These are phyloP conservation scores for Nicotiana obtusifolia DNA, from an alignment of 257 asterid species.

Conservation along the genomic window DNA sequence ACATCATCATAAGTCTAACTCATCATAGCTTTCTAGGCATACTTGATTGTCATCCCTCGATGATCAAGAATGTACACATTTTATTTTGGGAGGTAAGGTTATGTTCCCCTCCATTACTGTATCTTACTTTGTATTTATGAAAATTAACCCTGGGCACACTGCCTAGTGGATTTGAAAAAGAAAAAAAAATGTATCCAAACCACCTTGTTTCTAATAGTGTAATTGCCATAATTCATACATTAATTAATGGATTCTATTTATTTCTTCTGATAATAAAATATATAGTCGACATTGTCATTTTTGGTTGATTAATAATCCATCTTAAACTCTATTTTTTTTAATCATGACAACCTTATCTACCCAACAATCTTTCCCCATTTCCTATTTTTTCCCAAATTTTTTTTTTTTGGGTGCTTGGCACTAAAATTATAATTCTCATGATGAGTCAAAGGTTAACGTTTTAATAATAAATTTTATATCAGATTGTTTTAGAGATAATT, in stretches of 20 bases:
- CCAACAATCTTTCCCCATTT: not conserved
- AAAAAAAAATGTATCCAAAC: not conserved
- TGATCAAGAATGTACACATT: too few relatives aligned
- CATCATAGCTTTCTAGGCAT: too few relatives aligned
- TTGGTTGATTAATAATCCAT: not conserved
- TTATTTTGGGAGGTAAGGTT: too few relatives aligned
- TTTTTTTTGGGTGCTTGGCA: not conserved
- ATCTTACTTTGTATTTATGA: too few relatives aligned
- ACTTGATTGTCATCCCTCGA: too few relatives aligned
- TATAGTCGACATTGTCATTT: not conserved
- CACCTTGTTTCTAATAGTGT: not conserved
- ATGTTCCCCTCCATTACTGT: too few relatives aligned
- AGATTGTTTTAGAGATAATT: too few relatives aligned
- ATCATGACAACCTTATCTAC: not conserved
- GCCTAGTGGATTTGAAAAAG: too few relatives aligned
- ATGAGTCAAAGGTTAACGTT: not conserved
- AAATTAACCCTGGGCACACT: too few relatives aligned
- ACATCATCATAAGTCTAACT: too few relatives aligned
- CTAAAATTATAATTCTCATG: not conserved
- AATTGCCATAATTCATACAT: not conserved
- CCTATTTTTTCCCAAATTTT: not conserved
- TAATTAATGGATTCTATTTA: not conserved
- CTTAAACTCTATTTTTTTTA: not conserved
- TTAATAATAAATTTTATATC: too few relatives aligned
- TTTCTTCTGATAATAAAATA: not conserved